A percentile compares a stretch with the other conserved stretches of the same genome.
These are phyloP conservation scores for Allomyces macrogynus DNA, from an alignment of 192 early-diverging fungal species.

Conservation along the genomic window DNA sequence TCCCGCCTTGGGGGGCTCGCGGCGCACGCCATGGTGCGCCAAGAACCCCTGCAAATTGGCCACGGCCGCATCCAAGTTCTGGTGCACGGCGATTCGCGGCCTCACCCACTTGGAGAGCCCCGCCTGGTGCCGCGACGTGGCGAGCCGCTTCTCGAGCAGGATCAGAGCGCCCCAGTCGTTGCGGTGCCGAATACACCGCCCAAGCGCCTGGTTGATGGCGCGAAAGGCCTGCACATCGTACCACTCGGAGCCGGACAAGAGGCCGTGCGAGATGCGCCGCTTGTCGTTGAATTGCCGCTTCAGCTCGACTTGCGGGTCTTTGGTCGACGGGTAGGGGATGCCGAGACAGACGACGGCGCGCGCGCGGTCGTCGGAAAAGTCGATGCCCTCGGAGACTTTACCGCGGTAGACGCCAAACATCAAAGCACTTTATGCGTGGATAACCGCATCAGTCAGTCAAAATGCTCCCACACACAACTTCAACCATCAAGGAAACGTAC, in stretches of 20 bases:
- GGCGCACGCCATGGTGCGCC: no score
- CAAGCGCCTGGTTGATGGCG: slow-evolving; percentile 35
- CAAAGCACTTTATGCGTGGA: slow-evolving; percentile 2
- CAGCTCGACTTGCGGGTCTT: slow-evolving; percentile 22
- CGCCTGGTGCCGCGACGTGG: slow-evolving; percentile 5
- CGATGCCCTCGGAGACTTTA: slow-evolving; percentile 24
- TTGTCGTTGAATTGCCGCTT: slow-evolving; percentile 29
- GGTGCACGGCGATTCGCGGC: background rate
- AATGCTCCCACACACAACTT: no score
- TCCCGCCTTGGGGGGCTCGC: no score
- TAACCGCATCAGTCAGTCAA: no score
- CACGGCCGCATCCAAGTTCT: no score
- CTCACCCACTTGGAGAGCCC: slow-evolving; percentile 28
- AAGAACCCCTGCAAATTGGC: no score
- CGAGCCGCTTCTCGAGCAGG: slow-evolving; percentile 33
- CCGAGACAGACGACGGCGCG: slow-evolving; percentile 29
- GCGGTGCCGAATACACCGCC: slow-evolving; percentile 32
- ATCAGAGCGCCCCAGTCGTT: slow-evolving; percentile 38
- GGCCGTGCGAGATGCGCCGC: background rate
- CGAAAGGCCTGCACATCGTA: slow-evolving; percentile 36
- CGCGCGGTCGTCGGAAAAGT: slow-evolving; percentile 20
- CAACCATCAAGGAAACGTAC: background rate
- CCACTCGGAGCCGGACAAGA: slow-evolving; percentile 24
- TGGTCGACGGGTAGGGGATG: slow-evolving; percentile 28
- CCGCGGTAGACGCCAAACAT: slow-evolving; percentile 31